Conservation (phyloP, 768 basidiomycete genomes). For the Lepiota venenata region DNA sequence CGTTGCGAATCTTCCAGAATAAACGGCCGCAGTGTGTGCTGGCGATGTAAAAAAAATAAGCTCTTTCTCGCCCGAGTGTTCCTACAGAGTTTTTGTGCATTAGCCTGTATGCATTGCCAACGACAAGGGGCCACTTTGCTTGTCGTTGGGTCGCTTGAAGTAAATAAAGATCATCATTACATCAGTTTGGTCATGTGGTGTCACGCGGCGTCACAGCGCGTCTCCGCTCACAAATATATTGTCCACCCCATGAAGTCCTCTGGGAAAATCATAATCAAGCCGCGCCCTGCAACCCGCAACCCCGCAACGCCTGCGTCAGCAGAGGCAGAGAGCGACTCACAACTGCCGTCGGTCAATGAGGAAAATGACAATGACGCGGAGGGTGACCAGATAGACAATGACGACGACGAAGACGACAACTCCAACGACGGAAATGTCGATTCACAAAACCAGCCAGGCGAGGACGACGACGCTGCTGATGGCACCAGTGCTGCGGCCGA, state of each 20-base stretch:
- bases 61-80: not conserved
- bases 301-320: slow-evolving; percentile 19
- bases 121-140: not conserved
- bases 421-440: slow-evolving; percentile 19
- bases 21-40: slow-evolving; percentile 21
- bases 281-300: slow-evolving; percentile 27
- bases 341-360: slow-evolving; percentile 23
- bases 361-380: slow-evolving; percentile 27
- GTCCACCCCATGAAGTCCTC: slow-evolving; percentile 17
- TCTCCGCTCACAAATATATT: not conserved
- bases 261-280: slow-evolving; percentile 51
- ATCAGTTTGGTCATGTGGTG: too few species aligned
- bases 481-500: slow-evolving; percentile 24
- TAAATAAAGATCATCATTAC: not conserved
- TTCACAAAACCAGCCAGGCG: slow-evolving; percentile 20
- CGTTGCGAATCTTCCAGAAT: slow-evolving; percentile 27
- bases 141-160: slow-evolving; percentile 2
- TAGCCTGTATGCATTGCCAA: slow-evolving; percentile 6
- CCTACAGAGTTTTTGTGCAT: not conserved
- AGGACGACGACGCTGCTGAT: slow-evolving; percentile 29
- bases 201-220: not conserved
- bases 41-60: slow-evolving; percentile 10
- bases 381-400: slow-evolving; percentile 30
- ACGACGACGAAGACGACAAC: slow-evolving; percentile 29
- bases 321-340: slow-evolving; percentile 18